Evolutionary conservation across 306 rosid species (phyloP), one percentile per base, ranked within the genome.

Genomic region (Vicia villosa): DNA sequence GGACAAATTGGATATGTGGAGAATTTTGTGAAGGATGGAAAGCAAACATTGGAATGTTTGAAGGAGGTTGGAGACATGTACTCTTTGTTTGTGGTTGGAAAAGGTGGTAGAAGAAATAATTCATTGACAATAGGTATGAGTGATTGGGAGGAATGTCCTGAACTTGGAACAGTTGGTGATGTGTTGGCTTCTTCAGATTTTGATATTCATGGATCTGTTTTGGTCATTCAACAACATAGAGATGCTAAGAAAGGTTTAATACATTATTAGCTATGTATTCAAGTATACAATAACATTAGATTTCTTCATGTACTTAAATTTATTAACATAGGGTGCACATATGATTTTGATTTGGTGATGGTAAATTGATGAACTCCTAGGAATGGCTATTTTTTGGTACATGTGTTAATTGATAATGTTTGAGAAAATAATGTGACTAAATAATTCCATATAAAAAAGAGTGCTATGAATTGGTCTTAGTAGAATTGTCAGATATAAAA

Each of bases 71-170:
- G 92, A 4, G 97, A 88, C 37, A 56, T 87, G 90, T 94, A 90
- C 60, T 84, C 97, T 2, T 66, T 90, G 80, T 94, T 88, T 58
- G 72, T 94, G 47, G 97, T 94, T 4, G 97, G 98, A 58, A 89
- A 82, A 15, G 97, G 98, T 17, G 96, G 92, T 19, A 72, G 98
- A 70, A 92, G 95, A 0, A 82, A 90, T 60, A 87, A 90, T 28
- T 84, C 94, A 7, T 56, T 94, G 40, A 94, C 98, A 19, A 85
- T 87, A 3, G 94, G 96, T 3, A 78, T 94, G 87, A 90, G 96
- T 61, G 98, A 94, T 0, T 90, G 98, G 98, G 98, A 94, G 17
- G 98, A 94, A 63, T 94, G 95, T 55, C 96, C 98, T 8, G 97
- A 94, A 76, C 89, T 94, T 16, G 98, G 98, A 66, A 84, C 95